phyloP scores from a whole-genome alignment of 2,329 filamentous ascomycete species.

The Fusarium chuoi region DNA sequence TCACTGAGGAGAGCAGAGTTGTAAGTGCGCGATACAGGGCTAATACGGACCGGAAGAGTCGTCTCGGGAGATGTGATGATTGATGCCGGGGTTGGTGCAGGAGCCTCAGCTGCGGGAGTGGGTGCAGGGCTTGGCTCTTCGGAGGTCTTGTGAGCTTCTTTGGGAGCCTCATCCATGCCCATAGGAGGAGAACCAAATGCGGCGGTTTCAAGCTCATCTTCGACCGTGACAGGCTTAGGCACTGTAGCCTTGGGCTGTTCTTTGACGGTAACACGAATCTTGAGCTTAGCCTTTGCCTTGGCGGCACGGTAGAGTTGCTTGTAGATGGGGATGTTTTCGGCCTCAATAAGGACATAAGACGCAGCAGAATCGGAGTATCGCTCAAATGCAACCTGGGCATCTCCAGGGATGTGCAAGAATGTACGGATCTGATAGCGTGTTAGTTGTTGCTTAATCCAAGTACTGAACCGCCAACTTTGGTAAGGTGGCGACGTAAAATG shows the following conservation, averaged over 20 bases:
- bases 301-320: conserved; percentile 97
- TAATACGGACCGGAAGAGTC: conserved; percentile 39
- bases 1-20: conserved; percentile 43
- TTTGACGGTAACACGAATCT: conserved; percentile 75
- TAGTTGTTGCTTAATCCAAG: conserved; percentile 3
- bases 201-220: conserved; percentile 59
- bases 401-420: conserved; percentile 49
- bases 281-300: conserved; percentile 97
- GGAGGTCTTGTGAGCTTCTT: conserved; percentile 24
- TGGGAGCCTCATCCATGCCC: conserved; percentile 25
- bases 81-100: conserved; percentile 29
- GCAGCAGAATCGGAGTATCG: conserved; percentile 94
- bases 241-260: conserved; percentile 37
- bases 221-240: conserved; percentile 59
- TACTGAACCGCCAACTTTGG: background rate
- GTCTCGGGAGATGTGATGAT: conserved; percentile 28
- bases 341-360: conserved; percentile 81
- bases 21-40: conserved; percentile 43
- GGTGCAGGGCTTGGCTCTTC: conserved; percentile 27
- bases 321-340: conserved; percentile 83
- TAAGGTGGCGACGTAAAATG: background rate
- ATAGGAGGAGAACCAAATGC: conserved; percentile 10
- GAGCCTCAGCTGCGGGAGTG: conserved; percentile 32
- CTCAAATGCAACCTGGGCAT: conserved; percentile 72
- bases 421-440: conserved; percentile 48